Evolutionary conservation across 768 basidiomycete genomes (phyloP).

Genomic region (Neoboletus subvelutipes): DNA sequence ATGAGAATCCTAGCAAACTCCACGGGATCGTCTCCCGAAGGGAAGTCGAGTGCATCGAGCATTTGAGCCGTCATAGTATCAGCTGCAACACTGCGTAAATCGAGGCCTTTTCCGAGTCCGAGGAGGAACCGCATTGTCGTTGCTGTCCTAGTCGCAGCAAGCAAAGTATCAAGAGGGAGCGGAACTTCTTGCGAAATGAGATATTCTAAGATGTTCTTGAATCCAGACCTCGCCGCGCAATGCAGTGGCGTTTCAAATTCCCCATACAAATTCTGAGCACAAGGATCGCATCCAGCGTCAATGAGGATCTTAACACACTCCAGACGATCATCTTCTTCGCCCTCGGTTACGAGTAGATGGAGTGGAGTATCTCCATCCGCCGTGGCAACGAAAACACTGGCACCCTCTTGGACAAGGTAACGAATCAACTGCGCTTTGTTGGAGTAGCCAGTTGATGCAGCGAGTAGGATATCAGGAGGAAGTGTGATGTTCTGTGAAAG

Average conservation of each 20-base stretch:
- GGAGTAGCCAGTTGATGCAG: background rate
- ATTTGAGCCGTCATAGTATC: background rate
- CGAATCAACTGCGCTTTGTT: background rate
- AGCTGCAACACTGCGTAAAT: background rate
- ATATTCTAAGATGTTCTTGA: background rate
- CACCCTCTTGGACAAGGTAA: background rate
- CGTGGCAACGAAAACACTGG: background rate
- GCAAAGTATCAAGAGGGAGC: background rate
- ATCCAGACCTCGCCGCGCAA: background rate
- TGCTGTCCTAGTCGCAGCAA: background rate
- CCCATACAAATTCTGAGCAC: background rate
- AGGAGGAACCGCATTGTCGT: background rate
- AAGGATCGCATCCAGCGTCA: background rate
- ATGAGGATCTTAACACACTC: background rate
- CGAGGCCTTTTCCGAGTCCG: background rate
- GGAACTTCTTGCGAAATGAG: background rate
- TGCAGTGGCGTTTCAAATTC: conserved; percentile 2
- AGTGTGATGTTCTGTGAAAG: background rate
- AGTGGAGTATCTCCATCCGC: background rate
- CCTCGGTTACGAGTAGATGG: background rate
- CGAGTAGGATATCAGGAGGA: background rate
- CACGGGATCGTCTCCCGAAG: too few species aligned
- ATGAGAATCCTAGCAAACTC: background rate
- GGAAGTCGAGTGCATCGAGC: background rate
- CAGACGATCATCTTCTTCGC: background rate